These are phyloP conservation scores for Besnoitia besnoiti DNA, from an alignment of 169 alveolate genomes.

Conservation along the genomic window DNA sequence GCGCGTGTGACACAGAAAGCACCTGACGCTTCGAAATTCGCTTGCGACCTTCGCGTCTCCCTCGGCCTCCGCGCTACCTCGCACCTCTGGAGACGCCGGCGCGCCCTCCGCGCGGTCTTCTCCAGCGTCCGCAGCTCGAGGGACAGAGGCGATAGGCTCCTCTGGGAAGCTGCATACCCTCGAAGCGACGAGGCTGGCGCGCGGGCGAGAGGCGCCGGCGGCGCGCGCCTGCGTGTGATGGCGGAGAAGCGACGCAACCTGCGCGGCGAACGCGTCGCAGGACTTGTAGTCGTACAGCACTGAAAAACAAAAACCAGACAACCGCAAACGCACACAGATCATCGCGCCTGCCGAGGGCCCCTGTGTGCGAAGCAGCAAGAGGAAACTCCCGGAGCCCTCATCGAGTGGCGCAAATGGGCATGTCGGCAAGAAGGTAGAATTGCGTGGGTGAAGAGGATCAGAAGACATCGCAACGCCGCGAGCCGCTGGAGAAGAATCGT, in stretches of 20 bases:
- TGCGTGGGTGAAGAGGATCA: too few species aligned
- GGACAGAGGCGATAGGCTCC: background rate
- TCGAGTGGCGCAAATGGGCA: too few species aligned
- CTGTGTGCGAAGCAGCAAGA: too few species aligned
- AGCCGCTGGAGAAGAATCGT: too few species aligned
- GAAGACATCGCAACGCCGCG: too few species aligned
- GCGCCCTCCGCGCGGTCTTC: background rate
- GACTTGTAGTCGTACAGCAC: background rate
- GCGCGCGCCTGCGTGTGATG: background rate
- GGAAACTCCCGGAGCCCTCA: too few species aligned
- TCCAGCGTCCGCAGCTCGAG: background rate
- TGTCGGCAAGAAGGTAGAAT: too few species aligned
- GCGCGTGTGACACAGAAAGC: background rate
- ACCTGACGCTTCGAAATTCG: background rate
- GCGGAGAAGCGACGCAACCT: background rate
- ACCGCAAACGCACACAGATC: background rate
- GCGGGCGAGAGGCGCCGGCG: background rate
- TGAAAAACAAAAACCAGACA: background rate
- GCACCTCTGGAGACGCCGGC: background rate
- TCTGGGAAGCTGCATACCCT: background rate
- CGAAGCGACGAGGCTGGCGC: background rate
- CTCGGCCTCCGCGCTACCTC: background rate
- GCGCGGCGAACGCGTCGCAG: background rate
- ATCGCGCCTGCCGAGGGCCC: too few species aligned
- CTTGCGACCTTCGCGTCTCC: background rate